Evolutionary conservation across 257 asterid species (phyloP).

Genomic region (Plectranthus barbatus): DNA sequence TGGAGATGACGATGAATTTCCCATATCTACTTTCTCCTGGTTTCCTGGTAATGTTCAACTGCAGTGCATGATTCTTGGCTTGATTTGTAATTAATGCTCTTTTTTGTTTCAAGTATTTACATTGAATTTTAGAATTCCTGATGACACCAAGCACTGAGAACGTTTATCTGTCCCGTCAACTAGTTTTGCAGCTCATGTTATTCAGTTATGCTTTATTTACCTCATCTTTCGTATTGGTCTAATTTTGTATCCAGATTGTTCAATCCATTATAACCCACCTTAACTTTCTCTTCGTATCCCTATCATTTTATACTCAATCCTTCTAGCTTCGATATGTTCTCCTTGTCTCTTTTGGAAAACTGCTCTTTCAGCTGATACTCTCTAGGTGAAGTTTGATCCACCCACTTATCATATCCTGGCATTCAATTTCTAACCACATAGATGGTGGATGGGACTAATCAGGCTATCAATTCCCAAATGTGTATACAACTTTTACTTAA

Average conservation of each 20-base stretch:
- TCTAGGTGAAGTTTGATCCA: background rate
- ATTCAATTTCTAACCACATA: background rate
- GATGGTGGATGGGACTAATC: background rate
- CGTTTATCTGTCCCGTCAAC: too few relatives aligned
- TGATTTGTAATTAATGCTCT: background rate
- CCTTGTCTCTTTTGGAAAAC: background rate
- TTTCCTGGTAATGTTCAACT: conserved; percentile 59
- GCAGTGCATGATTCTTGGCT: background rate
- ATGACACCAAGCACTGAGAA: background rate
- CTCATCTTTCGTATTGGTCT: background rate
- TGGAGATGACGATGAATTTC: conserved; percentile 66
- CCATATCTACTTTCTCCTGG: conserved; percentile 67
- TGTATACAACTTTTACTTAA: background rate
- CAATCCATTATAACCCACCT: background rate
- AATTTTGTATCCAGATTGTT: background rate
- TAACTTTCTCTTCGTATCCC: background rate
- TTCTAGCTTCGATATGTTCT: background rate
- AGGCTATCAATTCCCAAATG: background rate
- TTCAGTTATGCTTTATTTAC: background rate
- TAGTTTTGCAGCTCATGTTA: background rate
- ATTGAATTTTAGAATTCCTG: background rate
- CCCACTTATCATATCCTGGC: background rate
- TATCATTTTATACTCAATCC: background rate
- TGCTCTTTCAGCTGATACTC: background rate
- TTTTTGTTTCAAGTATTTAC: background rate